These are phyloP conservation scores for Tardiomyces blankii DNA, from an alignment of 1,139 yeast genomes.

Conservation along the genomic window DNA sequence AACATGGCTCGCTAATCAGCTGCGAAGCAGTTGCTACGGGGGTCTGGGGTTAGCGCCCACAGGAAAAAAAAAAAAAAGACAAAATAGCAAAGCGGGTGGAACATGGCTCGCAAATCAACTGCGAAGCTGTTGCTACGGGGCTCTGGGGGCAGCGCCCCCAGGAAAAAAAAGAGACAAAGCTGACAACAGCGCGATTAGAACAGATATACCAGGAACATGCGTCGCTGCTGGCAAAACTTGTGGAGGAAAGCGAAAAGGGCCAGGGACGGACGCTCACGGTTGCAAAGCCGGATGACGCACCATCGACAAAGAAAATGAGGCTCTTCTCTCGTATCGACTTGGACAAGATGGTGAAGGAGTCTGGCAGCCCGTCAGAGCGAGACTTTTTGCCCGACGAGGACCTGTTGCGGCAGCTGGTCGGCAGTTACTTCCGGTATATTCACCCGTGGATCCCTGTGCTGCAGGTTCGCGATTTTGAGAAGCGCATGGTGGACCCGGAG, in stretches of 20 bases:
- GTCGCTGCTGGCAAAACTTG: background rate
- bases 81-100: too few relatives aligned
- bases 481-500: conserved; percentile 1
- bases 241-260: background rate
- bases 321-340: background rate
- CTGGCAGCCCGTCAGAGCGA: background rate
- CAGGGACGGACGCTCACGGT: background rate
- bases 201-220: background rate
- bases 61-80: too few relatives aligned
- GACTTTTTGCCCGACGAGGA: background rate
- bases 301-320: too few relatives aligned
- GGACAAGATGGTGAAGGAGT: background rate
- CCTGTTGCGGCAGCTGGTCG: conserved; percentile 5
- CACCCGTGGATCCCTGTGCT: conserved; percentile 15
- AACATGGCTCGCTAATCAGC: too few relatives aligned
- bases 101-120: too few relatives aligned
- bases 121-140: too few relatives aligned
- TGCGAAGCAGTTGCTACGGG: too few relatives aligned
- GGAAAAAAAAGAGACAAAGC: conserved; percentile 1
- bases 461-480: conserved; percentile 7
- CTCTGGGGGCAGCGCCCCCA: background rate
- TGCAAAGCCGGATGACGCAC: background rate
- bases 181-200: conserved; percentile 2
- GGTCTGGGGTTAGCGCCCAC: too few relatives aligned
- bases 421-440: conserved; percentile 8